Conservation (phyloP, 2,329 filamentous ascomycete species). For the Huntiella abstrusa region DNA sequence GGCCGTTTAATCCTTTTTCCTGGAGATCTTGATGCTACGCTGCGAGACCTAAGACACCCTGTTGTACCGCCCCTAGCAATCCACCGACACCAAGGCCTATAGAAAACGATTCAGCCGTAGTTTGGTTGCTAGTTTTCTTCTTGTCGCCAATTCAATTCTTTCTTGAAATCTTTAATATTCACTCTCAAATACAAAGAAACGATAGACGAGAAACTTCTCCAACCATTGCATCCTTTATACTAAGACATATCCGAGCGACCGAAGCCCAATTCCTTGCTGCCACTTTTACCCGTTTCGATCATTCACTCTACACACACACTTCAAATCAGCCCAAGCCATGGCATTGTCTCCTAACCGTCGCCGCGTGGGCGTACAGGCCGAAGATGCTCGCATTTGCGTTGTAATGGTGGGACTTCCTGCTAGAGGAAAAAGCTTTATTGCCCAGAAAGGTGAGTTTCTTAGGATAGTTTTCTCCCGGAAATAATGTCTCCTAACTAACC, state of each 20-base stretch:
- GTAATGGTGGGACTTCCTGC: slow-evolving; percentile 97
- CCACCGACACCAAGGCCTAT: too few relatives aligned
- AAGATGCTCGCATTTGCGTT: slow-evolving; percentile 92
- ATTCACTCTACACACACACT: not conserved
- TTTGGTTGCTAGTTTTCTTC: too few relatives aligned
- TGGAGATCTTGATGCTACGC: too few relatives aligned
- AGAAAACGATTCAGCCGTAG: too few relatives aligned
- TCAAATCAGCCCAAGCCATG: slow-evolving; percentile 2
- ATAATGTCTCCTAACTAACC: not conserved
- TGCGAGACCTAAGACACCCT: too few relatives aligned
- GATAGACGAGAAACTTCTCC: too few relatives aligned
- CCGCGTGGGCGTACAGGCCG: slow-evolving; percentile 60
- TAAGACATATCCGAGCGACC: too few relatives aligned
- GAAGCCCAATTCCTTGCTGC: too few relatives aligned
- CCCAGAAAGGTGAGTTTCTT: slow-evolving; percentile 61
- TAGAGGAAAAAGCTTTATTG: slow-evolving; percentile 91
- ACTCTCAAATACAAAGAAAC: not conserved
- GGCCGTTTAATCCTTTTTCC: too few relatives aligned
- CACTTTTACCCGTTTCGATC: not conserved
- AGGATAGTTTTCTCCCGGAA: not conserved
- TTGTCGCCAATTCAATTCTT: not conserved
- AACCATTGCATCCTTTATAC: too few relatives aligned
- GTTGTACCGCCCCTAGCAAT: too few relatives aligned
- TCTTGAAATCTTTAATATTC: slow-evolving; percentile 1
- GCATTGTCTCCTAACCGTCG: slow-evolving; percentile 11